Conservation (phyloP, 1,284 basidiomycete genomes). For the Ganoderma lingzhi region DNA sequence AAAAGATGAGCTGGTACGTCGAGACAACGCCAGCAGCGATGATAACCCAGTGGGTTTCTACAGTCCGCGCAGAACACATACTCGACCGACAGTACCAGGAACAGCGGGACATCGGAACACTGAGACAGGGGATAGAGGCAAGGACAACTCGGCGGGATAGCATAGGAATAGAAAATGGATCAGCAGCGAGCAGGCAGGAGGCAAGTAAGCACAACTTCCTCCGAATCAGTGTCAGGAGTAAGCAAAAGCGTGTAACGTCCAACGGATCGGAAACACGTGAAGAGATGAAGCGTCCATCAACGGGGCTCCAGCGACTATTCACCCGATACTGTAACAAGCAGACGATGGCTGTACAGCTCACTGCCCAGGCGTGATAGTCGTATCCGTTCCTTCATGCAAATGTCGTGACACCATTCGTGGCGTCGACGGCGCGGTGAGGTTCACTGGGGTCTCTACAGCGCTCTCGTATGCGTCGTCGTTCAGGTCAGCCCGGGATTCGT, state of each 20-base stretch:
- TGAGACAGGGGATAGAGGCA: background rate
- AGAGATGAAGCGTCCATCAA: constrained; percentile 8
- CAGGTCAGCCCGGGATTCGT: constrained; percentile 23
- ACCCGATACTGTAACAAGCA: background rate
- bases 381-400: constrained; percentile 36
- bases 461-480: constrained; percentile 28
- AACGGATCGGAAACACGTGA: background rate
- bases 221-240: background rate
- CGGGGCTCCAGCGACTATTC: constrained; percentile 18
- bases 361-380: constrained; percentile 32
- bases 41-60: background rate
- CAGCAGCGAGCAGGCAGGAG: background rate
- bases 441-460: constrained; percentile 26
- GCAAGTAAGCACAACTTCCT: background rate
- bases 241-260: background rate
- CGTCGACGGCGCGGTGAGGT: constrained; percentile 30
- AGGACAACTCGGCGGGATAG: constrained; percentile 7
- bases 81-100: background rate
- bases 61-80: background rate
- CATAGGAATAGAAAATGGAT: constrained; percentile 16
- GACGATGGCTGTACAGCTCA: constrained; percentile 9
- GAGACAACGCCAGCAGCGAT: background rate
- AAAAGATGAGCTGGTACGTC: background rate
- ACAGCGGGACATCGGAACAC: background rate
- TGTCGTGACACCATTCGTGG: constrained; percentile 34